Conservation (phyloP, 768 basidiomycete species). For the Tylopilus sp. region DNA sequence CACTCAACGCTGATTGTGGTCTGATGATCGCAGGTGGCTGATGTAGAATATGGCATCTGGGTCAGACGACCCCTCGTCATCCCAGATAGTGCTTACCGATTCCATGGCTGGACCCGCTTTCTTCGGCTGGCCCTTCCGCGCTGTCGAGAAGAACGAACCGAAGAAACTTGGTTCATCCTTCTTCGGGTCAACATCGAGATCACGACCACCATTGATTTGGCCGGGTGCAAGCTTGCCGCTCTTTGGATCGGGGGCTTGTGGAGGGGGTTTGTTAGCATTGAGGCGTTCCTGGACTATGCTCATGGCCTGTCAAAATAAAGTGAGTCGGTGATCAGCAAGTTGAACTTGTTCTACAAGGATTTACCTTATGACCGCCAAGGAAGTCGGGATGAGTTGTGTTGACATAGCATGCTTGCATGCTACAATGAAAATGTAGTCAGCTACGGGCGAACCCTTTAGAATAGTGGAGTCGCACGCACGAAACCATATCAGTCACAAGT, state of each 20-base stretch:
- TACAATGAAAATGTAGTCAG: conserved; percentile 25
- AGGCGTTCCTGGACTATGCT: conserved; percentile 79
- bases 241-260: conserved; percentile 60
- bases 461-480: conserved; percentile 48
- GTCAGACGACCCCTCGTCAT: conserved; percentile 14
- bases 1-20: conserved; percentile 86
- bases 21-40: conserved; percentile 85
- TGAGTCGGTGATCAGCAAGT: background rate
- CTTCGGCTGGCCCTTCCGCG: conserved; percentile 57
- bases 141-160: conserved; percentile 87
- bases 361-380: conserved; percentile 87
- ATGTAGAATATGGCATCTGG: background rate
- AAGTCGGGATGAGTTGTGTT: conserved; percentile 99
- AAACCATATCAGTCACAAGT: conserved; percentile 87
- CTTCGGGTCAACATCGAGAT: conserved; percentile 86
- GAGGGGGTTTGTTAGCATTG: conserved; percentile 74
- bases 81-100: conserved; percentile 37
- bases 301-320: conserved; percentile 61
- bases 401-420: conserved; percentile 98
- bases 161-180: conserved; percentile 93
- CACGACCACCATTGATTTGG: conserved; percentile 79
- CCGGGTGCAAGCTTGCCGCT: conserved; percentile 43
- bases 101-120: conserved; percentile 61
- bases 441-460: background rate
- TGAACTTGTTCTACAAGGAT: conserved; percentile 3